A percentile compares a stretch with the other conserved stretches of the same genome.
Conservation (phyloP, 495 filamentous ascomycete species). For the Hypoxylon subgilvum region DNA sequence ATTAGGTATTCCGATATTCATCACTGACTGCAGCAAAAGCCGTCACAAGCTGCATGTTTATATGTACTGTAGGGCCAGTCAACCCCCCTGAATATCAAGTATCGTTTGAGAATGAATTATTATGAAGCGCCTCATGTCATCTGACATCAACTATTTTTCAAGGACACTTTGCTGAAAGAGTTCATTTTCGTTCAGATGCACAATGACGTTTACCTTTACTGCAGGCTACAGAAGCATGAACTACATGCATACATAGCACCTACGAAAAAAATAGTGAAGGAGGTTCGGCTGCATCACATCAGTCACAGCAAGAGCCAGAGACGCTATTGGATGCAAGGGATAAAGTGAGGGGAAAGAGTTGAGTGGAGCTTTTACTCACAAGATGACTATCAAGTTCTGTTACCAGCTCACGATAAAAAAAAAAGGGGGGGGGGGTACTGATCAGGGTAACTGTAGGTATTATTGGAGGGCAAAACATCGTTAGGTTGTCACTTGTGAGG, state of each 20-base stretch:
- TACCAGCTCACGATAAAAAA: neutral
- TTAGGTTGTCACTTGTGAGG: neutral
- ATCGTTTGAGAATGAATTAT: neutral
- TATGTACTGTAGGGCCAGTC: neutral
- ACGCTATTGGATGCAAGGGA: conserved; percentile 12
- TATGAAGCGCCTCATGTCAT: neutral
- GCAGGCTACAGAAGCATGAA: neutral
- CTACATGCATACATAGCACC: neutral
- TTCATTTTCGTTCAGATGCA: conserved; percentile 11
- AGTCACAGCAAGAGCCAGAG: too few species aligned
- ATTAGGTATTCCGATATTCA: conserved; percentile 18
- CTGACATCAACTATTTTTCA: conserved; percentile 23
- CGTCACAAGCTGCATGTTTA: too few species aligned
- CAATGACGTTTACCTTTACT: conserved; percentile 13
- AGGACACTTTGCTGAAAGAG: neutral
- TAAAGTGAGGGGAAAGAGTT: conserved; percentile 5
- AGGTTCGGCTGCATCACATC: conserved; percentile 1
- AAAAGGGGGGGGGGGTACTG: neutral
- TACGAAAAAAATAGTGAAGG: conserved; percentile 1
- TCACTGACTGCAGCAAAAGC: neutral
- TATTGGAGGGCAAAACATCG: too few species aligned
- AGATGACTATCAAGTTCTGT: neutral
- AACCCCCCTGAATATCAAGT: neutral
- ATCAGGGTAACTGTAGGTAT: too few species aligned
- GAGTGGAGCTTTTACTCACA: conserved; percentile 2